Conservation (phyloP, 2,329 filamentous ascomycete genomes). For the Talaromyces amestolkiae region DNA sequence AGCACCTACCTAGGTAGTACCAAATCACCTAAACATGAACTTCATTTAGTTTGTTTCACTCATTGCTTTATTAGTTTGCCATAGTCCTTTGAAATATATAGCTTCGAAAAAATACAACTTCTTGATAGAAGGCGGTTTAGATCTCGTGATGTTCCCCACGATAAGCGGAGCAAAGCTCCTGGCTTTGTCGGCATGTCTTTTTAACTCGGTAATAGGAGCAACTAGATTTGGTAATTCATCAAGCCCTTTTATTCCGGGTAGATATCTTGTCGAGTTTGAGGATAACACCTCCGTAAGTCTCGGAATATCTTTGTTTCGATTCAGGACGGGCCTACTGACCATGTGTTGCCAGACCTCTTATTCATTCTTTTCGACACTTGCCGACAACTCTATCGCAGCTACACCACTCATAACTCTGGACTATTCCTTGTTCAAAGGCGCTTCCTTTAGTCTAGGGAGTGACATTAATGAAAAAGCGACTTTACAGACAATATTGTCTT, state of each 20-base stretch:
- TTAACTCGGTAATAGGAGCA: conserved; percentile 3
- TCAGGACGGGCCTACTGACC: not conserved
- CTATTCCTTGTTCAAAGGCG: conserved; percentile 14
- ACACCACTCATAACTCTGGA: conserved; percentile 12
- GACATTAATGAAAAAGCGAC: not conserved
- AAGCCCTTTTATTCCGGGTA: conserved; percentile 4
- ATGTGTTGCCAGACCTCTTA: not conserved
- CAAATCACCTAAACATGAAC: not conserved
- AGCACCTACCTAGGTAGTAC: not conserved
- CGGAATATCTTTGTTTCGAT: not conserved
- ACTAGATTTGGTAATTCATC: not conserved
- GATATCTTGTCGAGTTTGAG: conserved; percentile 14
- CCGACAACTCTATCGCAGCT: conserved; percentile 11
- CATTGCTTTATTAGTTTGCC: not conserved
- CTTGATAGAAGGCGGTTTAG: not conserved
- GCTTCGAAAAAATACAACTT: not conserved
- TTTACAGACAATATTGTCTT: conserved; percentile 9
- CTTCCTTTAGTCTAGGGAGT: conserved; percentile 6
- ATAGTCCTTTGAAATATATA: not conserved
- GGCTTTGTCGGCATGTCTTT: conserved; percentile 4
- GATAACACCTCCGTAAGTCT: conserved; percentile 3
- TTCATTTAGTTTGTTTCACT: not conserved
- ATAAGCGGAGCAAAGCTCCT: not conserved
- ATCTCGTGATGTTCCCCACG: not conserved
- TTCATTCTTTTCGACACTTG: conserved; percentile 14